Base-by-base conservation (phyloP, 2,329 filamentous ascomycete species). In the Neurospora sp. region DNA sequence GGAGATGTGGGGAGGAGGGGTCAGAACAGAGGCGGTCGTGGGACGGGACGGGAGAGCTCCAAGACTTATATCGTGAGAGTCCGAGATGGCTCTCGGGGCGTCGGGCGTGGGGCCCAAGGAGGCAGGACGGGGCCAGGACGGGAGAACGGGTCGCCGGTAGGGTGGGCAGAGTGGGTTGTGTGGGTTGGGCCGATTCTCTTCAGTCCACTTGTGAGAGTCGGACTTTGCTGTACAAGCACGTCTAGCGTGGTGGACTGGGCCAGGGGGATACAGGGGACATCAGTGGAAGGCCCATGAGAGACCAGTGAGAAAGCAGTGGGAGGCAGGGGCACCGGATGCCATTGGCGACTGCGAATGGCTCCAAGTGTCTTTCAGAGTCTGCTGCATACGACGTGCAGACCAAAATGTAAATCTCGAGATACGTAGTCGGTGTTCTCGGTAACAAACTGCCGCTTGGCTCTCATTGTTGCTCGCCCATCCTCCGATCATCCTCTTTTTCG, bases 381-480 rank as follows among this genome's bases (percentile, higher is more conserved):
- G 67, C 68, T 68, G 67, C 62, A 66, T 19, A 69, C 67, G 68
- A 71, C 12, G 70, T 72, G 72, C 70, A 73, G 68, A 68, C 12
- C 12, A 62, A 33, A 62, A 33, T 17, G 52, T 36, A 36, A 6
- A 17, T 62, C 43, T 52, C 52, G 23, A 17, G 52, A 62, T 62
- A 71, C 70, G 65, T 36, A 37, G 43, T 69, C 69, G 72, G 73
- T 71, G 71, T 74, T 73, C 71, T 73, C 72, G 69, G 68, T 68
- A 68, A 71, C 68, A 72, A 70, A 19, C 69, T 68, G 74, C 73
- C 71, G 72, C 74, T 71, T 73, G 67, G 74, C 52, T 62, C 52
- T 8, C 11, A 15, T 33, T 57, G 12, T 57, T 33, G 46, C 46
- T 57, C 23, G 6, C 46, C 11, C 46, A 57, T 57, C 10, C 10